Evolutionary conservation across 305 asterid species (phyloP).

Genomic region (Withania somnifera): DNA sequence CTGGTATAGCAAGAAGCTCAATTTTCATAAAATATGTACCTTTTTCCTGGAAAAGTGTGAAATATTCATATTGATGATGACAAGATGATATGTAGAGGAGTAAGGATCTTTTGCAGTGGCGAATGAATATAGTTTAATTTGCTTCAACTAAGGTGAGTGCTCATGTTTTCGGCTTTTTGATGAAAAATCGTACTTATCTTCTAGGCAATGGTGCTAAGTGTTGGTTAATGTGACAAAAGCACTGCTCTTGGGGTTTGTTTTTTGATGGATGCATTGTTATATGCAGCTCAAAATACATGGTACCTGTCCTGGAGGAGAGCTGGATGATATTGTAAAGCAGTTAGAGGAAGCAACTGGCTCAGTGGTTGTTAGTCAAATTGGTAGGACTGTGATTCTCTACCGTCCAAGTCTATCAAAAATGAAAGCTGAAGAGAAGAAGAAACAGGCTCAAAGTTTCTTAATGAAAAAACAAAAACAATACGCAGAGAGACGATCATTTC

Average conservation of each 20-base stretch:
- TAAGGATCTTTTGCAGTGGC: background rate
- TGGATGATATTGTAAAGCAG: constrained; percentile 62
- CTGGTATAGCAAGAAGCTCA: background rate
- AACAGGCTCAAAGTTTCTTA: constrained; percentile 25
- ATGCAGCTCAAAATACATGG: constrained; percentile 72
- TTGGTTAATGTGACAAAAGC: background rate
- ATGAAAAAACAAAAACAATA: constrained; percentile 25
- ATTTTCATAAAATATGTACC: background rate
- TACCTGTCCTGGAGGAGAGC: constrained; percentile 67
- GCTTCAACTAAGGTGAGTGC: background rate
- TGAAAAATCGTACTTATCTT: background rate
- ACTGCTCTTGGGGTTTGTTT: background rate
- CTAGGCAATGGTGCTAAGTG: background rate
- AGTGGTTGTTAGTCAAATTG: constrained; percentile 58
- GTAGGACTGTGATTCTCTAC: constrained; percentile 85
- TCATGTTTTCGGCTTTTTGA: background rate
- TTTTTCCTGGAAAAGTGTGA: background rate
- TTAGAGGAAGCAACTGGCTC: constrained; percentile 70
- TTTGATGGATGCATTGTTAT: background rate
- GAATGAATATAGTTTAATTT: background rate
- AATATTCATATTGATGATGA: background rate
- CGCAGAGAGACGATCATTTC: constrained; percentile 12
- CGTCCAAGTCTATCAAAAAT: constrained; percentile 75
- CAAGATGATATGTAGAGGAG: background rate
- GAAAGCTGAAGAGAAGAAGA: constrained; percentile 75